These are phyloP conservation scores for Saturnispora sanitii DNA, from an alignment of 805 yeast genomes.

Conservation along the genomic window DNA sequence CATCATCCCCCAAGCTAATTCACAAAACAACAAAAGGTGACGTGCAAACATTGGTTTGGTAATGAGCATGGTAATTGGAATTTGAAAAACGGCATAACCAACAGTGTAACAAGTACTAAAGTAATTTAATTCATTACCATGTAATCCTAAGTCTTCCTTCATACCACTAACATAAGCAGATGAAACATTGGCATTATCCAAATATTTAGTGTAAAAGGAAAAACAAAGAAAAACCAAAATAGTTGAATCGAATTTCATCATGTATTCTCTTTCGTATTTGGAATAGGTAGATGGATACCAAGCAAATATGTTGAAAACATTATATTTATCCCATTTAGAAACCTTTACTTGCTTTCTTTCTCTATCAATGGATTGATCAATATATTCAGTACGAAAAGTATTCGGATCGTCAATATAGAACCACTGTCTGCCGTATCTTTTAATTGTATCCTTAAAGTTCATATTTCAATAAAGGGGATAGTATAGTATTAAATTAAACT, in stretches of 20 bases:
- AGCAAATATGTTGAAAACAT: slow-evolving; percentile 11
- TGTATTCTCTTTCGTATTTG: slow-evolving; percentile 12
- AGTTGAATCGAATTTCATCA: slow-evolving; percentile 12
- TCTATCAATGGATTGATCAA: slow-evolving; percentile 12
- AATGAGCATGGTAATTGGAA: slow-evolving; percentile 44
- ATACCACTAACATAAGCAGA: slow-evolving; percentile 62
- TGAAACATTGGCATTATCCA: slow-evolving; percentile 46
- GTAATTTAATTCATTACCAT: slow-evolving; percentile 18
- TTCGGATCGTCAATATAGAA: slow-evolving; percentile 13
- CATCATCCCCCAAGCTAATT: slow-evolving; percentile 33
- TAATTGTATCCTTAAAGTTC: too few relatives aligned
- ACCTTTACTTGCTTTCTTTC: slow-evolving; percentile 10
- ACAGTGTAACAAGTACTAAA: slow-evolving; percentile 22
- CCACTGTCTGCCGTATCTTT: too few relatives aligned
- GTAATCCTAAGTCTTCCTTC: slow-evolving; percentile 35
- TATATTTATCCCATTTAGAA: slow-evolving; percentile 9
- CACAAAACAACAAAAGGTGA: slow-evolving; percentile 41
- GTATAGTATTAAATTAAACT: too few relatives aligned
- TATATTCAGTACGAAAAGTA: slow-evolving; percentile 12
- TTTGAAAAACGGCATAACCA: slow-evolving; percentile 52
- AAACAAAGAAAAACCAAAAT: slow-evolving; percentile 23
- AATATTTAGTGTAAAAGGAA: slow-evolving; percentile 42
- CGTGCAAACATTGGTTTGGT: slow-evolving; percentile 42
- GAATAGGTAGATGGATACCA: slow-evolving; percentile 16
- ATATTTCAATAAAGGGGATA: too few relatives aligned